Evolutionary conservation across 495 filamentous ascomycete species (phyloP), one percentile per base, ranked within the genome.

Genomic region (Aspergillus steynii): DNA sequence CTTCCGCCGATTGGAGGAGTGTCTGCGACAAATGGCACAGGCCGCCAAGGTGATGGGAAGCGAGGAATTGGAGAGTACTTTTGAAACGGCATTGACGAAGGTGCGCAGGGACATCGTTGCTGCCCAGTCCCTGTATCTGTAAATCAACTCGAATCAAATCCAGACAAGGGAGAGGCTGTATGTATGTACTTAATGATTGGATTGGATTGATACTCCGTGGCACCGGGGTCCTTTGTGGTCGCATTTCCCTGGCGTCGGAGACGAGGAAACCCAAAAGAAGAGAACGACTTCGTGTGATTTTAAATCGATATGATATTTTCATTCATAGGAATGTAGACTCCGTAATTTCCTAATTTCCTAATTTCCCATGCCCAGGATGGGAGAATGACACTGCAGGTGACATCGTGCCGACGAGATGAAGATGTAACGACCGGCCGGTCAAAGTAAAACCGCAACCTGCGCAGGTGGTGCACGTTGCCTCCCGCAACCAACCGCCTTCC

Each of bases 21-120:
- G 96, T 55, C 79, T 99, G n/a, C 84, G 96, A 63, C 95, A 99
- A 75, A 96, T 98, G 85, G 94, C 90, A n/a, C 90, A 97, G 76
- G 95, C 92, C 47, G 85, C 89, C 63, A 97, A 96, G 76, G 93
- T 96, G 56, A 99, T 99, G 96, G 95, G 95, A 56, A 96, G 88
- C 71, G 90, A 96, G 63, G 95, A 97, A 60, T 81, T 99, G 56
- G 87, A 93, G 73, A 77, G 86, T 67, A 98, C 91, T 71, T 99
- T 99, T 66, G 92, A 96, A 72, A 78, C 84, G 58, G 87, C 90
- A 37, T 77, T 99, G 66, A 78, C 79, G 51, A 96, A 96, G 85
- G 87, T 98, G 25, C 85, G 88, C 76, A 82, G 95, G 67, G 93
- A 96, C 70, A 92, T 97, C 72, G 93, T 97, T 59, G 91, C 93